Evolutionary conservation across 2,329 filamentous ascomycete species (phyloP).

Genomic region (Botrytis fragariae): DNA sequence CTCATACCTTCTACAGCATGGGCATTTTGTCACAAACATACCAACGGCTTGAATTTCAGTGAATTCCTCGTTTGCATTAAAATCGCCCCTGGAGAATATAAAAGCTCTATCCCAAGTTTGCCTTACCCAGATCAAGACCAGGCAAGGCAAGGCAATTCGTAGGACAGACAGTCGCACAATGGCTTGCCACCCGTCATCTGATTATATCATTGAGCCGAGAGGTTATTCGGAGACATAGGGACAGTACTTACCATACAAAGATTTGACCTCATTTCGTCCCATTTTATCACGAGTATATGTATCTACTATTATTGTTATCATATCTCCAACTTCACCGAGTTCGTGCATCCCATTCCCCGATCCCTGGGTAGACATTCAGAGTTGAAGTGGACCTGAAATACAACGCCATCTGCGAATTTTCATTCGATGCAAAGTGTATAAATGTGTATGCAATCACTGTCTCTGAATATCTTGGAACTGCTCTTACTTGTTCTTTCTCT

Average conservation of each 20-base stretch:
- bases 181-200: no score
- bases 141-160: neutral
- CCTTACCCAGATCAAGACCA: neutral
- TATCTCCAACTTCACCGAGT: neutral
- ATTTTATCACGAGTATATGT: no score
- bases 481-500: neutral
- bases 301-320: no score
- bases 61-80: no score
- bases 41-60: no score
- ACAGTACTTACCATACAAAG: rapidly evolving
- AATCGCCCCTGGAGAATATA: rapidly evolving
- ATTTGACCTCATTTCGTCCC: rapidly evolving
- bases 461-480: neutral
- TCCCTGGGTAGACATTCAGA: no score
- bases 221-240: no score
- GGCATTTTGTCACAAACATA: no score
- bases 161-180: no score
- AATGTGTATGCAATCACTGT: neutral
- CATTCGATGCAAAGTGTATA: neutral
- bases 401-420: neutral
- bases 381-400: neutral
- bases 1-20: rapidly evolving
- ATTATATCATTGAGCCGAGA: no score
- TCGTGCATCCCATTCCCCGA: neutral
- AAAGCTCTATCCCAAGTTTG: neutral